Evolutionary conservation across 179 eudicot genomes (phyloP).

Genomic region (Carnegiea gigantea): DNA sequence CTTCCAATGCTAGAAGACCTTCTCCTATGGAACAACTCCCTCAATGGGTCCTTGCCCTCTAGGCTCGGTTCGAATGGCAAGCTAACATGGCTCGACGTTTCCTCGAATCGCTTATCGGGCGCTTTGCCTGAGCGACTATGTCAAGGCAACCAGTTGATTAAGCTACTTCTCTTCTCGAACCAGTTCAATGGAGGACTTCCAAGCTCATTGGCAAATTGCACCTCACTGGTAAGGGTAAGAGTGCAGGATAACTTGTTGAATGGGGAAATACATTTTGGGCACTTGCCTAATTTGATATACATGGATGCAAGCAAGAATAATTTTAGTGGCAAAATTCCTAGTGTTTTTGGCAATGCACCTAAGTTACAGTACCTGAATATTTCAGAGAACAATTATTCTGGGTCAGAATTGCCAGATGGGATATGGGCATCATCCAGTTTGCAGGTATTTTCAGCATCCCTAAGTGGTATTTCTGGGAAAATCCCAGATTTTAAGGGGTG

Average conservation of each 20-base stretch:
- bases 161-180: constrained; percentile 69
- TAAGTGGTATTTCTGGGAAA: constrained; percentile 46
- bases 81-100: constrained; percentile 68
- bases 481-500: constrained; percentile 82
- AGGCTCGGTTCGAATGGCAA: constrained; percentile 58
- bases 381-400: constrained; percentile 48
- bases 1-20: constrained; percentile 51
- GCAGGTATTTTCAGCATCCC: constrained; percentile 65
- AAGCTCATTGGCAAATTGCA: constrained; percentile 59
- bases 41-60: constrained; percentile 61
- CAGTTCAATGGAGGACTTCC: constrained; percentile 54
- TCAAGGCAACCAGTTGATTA: constrained; percentile 48
- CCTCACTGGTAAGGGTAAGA: constrained; percentile 56
- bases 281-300: constrained; percentile 52
- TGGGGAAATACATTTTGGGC: constrained; percentile 69
- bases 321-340: constrained; percentile 63
- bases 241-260: constrained; percentile 57
- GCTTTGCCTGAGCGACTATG: constrained; percentile 63
- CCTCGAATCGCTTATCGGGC: constrained; percentile 69
- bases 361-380: constrained; percentile 53
- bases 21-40: constrained; percentile 73
- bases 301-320: constrained; percentile 67
- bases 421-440: constrained; percentile 72
- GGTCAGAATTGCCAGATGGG: constrained; percentile 46
- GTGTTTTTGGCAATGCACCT: constrained; percentile 60